A percentile compares a stretch with the other conserved stretches of the same genome.
Conservation (phyloP, 345 rosid genomes). For the Ceriops decandra region DNA sequence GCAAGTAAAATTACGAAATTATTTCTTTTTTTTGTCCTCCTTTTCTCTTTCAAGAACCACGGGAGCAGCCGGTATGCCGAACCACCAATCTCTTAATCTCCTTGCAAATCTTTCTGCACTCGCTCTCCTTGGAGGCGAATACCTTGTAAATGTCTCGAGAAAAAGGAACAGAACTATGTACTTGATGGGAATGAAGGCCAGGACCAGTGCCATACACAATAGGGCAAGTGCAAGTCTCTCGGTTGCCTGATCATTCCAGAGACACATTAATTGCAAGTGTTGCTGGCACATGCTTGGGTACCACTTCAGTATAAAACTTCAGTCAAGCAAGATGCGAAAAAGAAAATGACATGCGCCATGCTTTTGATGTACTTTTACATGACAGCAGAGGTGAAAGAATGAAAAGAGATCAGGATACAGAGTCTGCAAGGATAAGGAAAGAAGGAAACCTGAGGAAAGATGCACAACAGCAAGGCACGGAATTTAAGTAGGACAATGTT, state of each 20-base stretch:
- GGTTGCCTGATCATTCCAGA: slow-evolving; percentile 55
- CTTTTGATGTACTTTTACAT: not conserved
- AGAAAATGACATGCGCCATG: not conserved
- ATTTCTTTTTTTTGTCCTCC: slow-evolving; percentile 63
- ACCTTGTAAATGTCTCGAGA: slow-evolving; percentile 72
- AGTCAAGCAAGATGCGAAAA: not conserved
- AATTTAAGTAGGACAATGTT: slow-evolving; percentile 80
- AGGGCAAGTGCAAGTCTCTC: slow-evolving; percentile 63
- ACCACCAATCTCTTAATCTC: slow-evolving; percentile 97
- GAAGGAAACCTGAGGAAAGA: slow-evolving; percentile 67
- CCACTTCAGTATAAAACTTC: not conserved
- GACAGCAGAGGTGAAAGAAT: not conserved
- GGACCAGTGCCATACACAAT: slow-evolving; percentile 39
- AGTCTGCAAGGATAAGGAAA: not conserved
- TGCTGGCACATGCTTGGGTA: not conserved
- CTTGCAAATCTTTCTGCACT: slow-evolving; percentile 69
- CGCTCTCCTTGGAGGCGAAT: slow-evolving; percentile 68
- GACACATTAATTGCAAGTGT: not conserved
- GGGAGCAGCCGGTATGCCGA: slow-evolving; percentile 92
- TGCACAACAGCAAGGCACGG: slow-evolving; percentile 64
- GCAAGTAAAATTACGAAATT: slow-evolving; percentile 3
- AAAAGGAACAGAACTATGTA: slow-evolving; percentile 46
- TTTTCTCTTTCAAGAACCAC: slow-evolving; percentile 65
- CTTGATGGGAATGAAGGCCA: slow-evolving; percentile 55
- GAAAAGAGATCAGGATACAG: not conserved